Conservation (phyloP, 2,329 filamentous ascomycete genomes). For the Capronia coronata region DNA sequence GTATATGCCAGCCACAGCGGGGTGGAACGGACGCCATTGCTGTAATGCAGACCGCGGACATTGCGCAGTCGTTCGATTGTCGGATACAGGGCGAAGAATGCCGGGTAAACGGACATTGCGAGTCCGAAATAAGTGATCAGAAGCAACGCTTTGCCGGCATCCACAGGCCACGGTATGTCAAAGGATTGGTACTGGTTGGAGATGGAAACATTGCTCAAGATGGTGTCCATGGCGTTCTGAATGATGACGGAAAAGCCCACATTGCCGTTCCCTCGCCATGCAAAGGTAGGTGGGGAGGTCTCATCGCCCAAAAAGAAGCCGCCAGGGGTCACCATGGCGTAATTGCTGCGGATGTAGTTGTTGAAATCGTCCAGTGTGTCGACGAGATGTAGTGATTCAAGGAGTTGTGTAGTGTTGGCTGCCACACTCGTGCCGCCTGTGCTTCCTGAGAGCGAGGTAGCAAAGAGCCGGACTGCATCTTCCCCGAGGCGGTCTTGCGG, state of each 20-base stretch:
- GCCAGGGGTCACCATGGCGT: slow-evolving; percentile 65
- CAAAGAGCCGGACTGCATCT: slow-evolving; percentile 23
- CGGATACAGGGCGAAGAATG: slow-evolving; percentile 82
- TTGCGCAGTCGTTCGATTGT: slow-evolving; percentile 74
- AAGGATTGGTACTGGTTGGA: slow-evolving; percentile 67
- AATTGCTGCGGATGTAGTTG: slow-evolving; percentile 55
- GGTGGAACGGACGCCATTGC: slow-evolving; percentile 75
- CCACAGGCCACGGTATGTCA: slow-evolving; percentile 63
- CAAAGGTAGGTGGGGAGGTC: slow-evolving; percentile 56
- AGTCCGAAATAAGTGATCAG: slow-evolving; percentile 76
- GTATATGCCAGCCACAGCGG: slow-evolving; percentile 83
- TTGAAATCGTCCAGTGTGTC: slow-evolving; percentile 64
- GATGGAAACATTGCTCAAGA: slow-evolving; percentile 63
- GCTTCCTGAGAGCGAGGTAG: slow-evolving; percentile 27
- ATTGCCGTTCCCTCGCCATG: slow-evolving; percentile 61
- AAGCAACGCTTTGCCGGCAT: slow-evolving; percentile 66
- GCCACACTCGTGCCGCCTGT: slow-evolving; percentile 30
- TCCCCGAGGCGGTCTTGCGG: slow-evolving; percentile 32
- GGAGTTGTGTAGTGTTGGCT: slow-evolving; percentile 34
- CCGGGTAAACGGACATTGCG: slow-evolving; percentile 70
- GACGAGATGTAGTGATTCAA: slow-evolving; percentile 46
- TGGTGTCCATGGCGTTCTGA: slow-evolving; percentile 60
- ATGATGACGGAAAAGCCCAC: slow-evolving; percentile 49
- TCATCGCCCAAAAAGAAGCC: slow-evolving; percentile 68
- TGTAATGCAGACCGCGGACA: slow-evolving; percentile 81